Percentiles rank a stretch among this genome's conserved stretches.
phyloP scores from a whole-genome alignment of 257 asterid species.

The Nicotiana tabacum region DNA sequence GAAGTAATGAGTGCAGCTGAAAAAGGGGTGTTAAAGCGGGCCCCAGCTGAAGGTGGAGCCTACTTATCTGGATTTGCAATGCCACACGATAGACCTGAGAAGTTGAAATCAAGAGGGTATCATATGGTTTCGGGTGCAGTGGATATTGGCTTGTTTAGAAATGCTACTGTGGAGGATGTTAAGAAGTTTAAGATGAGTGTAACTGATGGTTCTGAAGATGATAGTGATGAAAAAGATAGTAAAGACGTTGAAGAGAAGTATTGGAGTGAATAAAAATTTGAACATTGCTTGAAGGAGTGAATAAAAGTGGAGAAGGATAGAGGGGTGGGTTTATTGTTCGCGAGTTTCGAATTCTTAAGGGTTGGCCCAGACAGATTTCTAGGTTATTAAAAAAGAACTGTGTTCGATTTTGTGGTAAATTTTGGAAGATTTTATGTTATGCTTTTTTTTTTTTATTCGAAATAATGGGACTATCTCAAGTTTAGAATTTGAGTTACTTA shows the following conservation, averaged over 20 bases:
- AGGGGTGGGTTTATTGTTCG: too few relatives aligned
- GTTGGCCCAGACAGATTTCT: too few relatives aligned
- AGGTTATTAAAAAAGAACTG: neutral
- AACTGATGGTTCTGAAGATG: constrained; percentile 14
- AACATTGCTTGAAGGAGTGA: neutral
- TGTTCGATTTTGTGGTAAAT: neutral
- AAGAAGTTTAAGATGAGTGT: constrained; percentile 43
- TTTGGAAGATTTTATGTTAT: neutral
- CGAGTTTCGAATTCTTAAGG: too few relatives aligned
- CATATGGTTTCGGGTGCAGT: constrained; percentile 73
- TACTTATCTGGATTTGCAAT: constrained; percentile 69
- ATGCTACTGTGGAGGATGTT: constrained; percentile 67
- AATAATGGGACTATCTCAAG: neutral
- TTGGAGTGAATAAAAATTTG: constrained; percentile 57
- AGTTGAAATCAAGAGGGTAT: constrained; percentile 59
- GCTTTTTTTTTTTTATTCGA: neutral
- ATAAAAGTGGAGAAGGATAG: too few relatives aligned
- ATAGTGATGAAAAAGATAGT: constrained; percentile 19
- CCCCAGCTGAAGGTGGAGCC: constrained; percentile 26
- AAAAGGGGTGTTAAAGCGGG: constrained; percentile 40
- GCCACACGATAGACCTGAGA: constrained; percentile 58
- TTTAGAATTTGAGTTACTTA: neutral
- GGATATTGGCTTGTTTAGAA: constrained; percentile 59
- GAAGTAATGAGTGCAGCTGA: constrained; percentile 58
- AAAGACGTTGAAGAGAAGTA: constrained; percentile 49